phyloP scores from a whole-genome alignment of 2,329 filamentous ascomycete species.

The Colletotrichum eleusines region DNA sequence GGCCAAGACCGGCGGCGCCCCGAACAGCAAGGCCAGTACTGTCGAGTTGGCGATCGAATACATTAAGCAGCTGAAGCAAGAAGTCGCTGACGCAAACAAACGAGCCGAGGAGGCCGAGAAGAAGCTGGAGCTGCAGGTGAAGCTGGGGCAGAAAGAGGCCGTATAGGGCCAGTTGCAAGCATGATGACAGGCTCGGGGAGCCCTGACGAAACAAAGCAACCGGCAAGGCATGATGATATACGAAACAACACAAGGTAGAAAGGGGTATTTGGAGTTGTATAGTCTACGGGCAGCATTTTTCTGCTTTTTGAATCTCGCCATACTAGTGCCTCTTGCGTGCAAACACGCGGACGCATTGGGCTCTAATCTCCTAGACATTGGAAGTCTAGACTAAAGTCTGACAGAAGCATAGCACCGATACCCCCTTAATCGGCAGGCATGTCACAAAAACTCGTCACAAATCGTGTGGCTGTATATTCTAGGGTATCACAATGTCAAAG shows the following conservation, averaged over 20 bases:
- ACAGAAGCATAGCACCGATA: conserved; percentile 2
- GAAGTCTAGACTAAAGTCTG: conserved; percentile 10
- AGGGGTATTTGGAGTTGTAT: conserved; percentile 24
- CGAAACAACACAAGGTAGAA: conserved; percentile 25
- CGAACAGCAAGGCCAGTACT: conserved; percentile 93
- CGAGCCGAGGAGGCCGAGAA: conserved; percentile 75
- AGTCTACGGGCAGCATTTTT: conserved; percentile 1
- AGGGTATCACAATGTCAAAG: conserved; percentile 37
- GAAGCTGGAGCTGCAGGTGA: conserved; percentile 57
- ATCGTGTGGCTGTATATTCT: conserved; percentile 31
- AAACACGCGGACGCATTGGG: conserved; percentile 14
- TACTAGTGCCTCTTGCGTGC: conserved; percentile 1
- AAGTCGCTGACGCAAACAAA: conserved; percentile 74
- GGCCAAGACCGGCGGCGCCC: conserved; percentile 60
- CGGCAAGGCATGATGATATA: conserved; percentile 33
- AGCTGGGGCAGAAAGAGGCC: background rate
- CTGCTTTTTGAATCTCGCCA: conserved; percentile 7
- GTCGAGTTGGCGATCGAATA: conserved; percentile 98
- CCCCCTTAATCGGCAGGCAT: background rate
- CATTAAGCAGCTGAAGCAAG: conserved; percentile 85
- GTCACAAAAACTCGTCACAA: conserved; percentile 29
- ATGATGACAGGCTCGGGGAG: background rate
- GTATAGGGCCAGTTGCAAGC: conserved; percentile 1
- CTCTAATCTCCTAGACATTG: conserved; percentile 12
- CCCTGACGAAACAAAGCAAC: background rate